Conservation (phyloP, 1,139 yeast genomes). For the Debaryomyces nepalensis region DNA sequence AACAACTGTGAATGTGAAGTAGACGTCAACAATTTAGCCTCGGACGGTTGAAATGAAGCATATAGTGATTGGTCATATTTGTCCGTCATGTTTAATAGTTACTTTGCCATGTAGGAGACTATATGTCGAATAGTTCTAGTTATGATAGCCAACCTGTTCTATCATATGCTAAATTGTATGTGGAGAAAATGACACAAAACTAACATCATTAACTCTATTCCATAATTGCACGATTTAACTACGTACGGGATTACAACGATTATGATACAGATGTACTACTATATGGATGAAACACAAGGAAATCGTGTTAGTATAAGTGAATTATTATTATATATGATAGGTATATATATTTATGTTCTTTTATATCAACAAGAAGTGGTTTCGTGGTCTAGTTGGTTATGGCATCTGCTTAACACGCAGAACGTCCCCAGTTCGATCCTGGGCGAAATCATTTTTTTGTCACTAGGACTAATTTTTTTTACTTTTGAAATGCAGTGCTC, state of each 20-base stretch:
- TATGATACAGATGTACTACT: too few relatives aligned
- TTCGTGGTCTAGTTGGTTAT: slow-evolving; percentile 97
- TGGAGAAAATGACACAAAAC: slow-evolving; percentile 11
- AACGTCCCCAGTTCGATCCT: slow-evolving; percentile 99
- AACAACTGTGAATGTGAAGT: slow-evolving; percentile 36
- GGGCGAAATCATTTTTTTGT: slow-evolving; percentile 90
- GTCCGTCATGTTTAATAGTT: slow-evolving; percentile 7
- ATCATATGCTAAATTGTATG: slow-evolving; percentile 3
- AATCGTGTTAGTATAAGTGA: too few relatives aligned
- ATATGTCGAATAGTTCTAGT: too few relatives aligned
- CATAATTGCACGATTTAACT: too few relatives aligned
- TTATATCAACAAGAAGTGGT: slow-evolving; percentile 27
- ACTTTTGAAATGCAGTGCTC: not conserved
- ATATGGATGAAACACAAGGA: too few relatives aligned
- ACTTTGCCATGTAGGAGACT: not conserved
- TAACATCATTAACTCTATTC: too few relatives aligned
- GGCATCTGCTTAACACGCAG: slow-evolving; percentile 99
- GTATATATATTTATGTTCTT: not conserved
- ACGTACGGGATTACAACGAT: too few relatives aligned
- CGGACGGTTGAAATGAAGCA: slow-evolving; percentile 45
- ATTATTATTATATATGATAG: too few relatives aligned
- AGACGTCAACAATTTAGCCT: slow-evolving; percentile 33
- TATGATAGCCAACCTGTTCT: too few relatives aligned
- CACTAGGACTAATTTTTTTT: too few relatives aligned
- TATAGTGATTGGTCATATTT: slow-evolving; percentile 21